A percentile compares a stretch with the other conserved stretches of the same genome.
Conservation (phyloP, 768 basidiomycete genomes). For the Kwoniella newhampshirensis region DNA sequence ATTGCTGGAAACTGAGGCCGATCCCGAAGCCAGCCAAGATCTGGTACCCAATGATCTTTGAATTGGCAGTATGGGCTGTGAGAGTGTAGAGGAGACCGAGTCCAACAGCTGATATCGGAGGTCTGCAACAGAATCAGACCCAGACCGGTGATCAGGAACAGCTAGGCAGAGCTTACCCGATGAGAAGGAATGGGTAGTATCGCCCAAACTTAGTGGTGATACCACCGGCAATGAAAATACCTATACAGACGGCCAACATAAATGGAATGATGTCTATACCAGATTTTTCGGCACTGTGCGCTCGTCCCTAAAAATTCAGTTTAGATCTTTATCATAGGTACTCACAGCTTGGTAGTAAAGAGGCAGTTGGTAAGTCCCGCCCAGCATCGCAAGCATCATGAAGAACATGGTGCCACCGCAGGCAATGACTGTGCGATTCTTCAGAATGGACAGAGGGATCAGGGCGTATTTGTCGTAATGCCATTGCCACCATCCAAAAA, state of each 20-base stretch:
- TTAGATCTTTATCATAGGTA: not conserved
- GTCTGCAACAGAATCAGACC: slow-evolving; percentile 14
- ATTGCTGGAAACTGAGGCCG: slow-evolving; percentile 51
- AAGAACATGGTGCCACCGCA: slow-evolving; percentile 40
- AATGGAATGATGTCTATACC: slow-evolving; percentile 57
- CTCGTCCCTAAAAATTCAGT: slow-evolving; percentile 38
- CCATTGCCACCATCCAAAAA: slow-evolving; percentile 53
- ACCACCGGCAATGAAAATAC: slow-evolving; percentile 49
- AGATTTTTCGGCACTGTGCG: slow-evolving; percentile 53
- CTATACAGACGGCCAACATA: slow-evolving; percentile 52
- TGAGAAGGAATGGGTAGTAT: slow-evolving; percentile 53
- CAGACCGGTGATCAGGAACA: too few species aligned
- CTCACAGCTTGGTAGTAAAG: slow-evolving; percentile 42
- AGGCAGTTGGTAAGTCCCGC: slow-evolving; percentile 52
- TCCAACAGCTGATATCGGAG: slow-evolving; percentile 51
- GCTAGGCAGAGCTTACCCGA: slow-evolving; percentile 16
- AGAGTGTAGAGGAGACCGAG: slow-evolving; percentile 55
- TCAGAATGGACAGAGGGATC: slow-evolving; percentile 53
- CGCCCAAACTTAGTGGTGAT: slow-evolving; percentile 46
- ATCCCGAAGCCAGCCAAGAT: slow-evolving; percentile 54
- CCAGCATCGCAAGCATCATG: slow-evolving; percentile 36
- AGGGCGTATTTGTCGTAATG: slow-evolving; percentile 51
- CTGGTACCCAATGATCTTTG: slow-evolving; percentile 55
- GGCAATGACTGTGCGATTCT: slow-evolving; percentile 50
- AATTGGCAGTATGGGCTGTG: slow-evolving; percentile 38